A percentile compares a stretch with the other conserved stretches of the same genome.
phyloP scores from a whole-genome alignment of 495 filamentous ascomycete species.

The Pyrenopolyporus hunteri region DNA sequence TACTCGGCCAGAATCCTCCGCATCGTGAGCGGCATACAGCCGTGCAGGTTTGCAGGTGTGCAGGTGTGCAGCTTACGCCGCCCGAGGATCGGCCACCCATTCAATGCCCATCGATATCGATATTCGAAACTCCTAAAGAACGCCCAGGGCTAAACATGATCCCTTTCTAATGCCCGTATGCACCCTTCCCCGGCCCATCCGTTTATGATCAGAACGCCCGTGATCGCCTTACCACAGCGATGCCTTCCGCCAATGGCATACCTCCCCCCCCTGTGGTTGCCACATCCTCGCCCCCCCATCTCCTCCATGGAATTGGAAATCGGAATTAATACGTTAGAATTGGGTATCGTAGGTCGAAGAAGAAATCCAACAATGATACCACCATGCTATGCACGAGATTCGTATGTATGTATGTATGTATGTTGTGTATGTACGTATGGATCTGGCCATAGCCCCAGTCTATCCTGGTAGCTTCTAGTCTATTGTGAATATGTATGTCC shows the following conservation, averaged over 20 bases:
- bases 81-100: constrained; percentile 1
- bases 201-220: constrained; percentile 22
- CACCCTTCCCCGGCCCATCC: constrained; percentile 10
- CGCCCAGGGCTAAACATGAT: constrained; percentile 21
- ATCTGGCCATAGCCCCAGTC: constrained; percentile 21
- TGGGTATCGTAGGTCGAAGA: constrained; percentile 41
- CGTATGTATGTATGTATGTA: neutral
- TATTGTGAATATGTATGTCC: constrained; percentile 20
- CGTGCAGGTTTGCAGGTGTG: too few relatives aligned
- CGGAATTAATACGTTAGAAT: constrained; percentile 17
- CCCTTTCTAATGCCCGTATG: constrained; percentile 32
- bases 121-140: constrained; percentile 19
- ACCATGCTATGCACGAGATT: constrained; percentile 27
- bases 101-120: constrained; percentile 1
- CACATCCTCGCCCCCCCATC: neutral
- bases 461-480: constrained; percentile 33
- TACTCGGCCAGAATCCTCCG: constrained; percentile 16
- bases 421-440: neutral
- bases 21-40: constrained; percentile 13
- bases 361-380: constrained; percentile 35
- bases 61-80: too few relatives aligned
- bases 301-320: constrained; percentile 6
- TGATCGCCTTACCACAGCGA: constrained; percentile 2
- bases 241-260: constrained; percentile 14
- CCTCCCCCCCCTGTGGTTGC: neutral